Percentiles rank a stretch among this genome's conserved stretches.
phyloP scores from a whole-genome alignment of 805 yeast genomes.

The Starmera amethionina region DNA sequence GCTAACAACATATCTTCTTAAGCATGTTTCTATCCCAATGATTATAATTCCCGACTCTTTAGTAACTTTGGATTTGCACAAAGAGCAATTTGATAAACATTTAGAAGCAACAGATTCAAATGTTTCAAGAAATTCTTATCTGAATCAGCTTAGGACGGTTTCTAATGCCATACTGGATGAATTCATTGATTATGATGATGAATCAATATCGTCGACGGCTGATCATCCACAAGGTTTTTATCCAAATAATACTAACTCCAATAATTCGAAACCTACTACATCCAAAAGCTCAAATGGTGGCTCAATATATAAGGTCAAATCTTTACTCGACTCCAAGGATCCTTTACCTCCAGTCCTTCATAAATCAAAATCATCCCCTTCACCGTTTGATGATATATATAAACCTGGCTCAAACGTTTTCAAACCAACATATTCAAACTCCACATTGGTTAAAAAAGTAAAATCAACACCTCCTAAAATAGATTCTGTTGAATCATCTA shows the following conservation, averaged over 20 bases:
- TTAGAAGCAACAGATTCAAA: background rate
- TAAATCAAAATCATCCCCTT: constrained; percentile 9
- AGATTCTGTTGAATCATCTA: background rate
- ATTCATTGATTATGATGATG: background rate
- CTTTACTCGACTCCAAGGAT: constrained; percentile 12
- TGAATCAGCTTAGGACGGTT: background rate
- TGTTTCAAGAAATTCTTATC: background rate
- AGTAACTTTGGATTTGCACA: background rate
- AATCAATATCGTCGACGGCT: constrained; percentile 1
- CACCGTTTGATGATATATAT: background rate
- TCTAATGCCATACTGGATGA: background rate
- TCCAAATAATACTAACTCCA: constrained; percentile 15
- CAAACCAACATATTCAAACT: background rate
- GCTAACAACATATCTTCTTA: constrained; percentile 11
- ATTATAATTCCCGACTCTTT: constrained; percentile 12
- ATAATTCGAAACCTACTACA: constrained; percentile 9
- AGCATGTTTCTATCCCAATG: constrained; percentile 12
- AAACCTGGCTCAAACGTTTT: background rate
- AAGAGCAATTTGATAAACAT: background rate
- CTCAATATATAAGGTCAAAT: constrained; percentile 13
- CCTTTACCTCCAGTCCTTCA: constrained; percentile 2
- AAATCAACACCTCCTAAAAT: background rate
- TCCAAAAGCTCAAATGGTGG: background rate
- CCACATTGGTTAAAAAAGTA: background rate
- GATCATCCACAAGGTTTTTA: constrained; percentile 1